Evolutionary conservation across 2,329 filamentous ascomycete genomes (phyloP), one percentile per base, ranked within the genome.

Genomic region (Didymellaceae sp.): DNA sequence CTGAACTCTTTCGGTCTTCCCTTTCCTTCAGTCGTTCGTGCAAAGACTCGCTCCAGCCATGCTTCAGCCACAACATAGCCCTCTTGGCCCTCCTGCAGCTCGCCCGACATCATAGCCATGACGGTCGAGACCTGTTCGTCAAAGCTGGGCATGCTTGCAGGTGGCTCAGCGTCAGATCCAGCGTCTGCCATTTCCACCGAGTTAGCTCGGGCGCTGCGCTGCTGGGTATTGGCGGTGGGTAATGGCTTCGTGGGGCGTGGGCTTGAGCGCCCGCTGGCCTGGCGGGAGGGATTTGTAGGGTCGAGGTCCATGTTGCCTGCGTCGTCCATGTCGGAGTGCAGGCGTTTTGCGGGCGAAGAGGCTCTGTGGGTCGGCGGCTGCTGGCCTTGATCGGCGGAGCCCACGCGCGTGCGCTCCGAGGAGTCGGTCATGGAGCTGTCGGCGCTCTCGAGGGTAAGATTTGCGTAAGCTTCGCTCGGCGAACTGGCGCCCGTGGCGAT

Each of bases 101-200:
- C 79, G 62, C 67, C 71, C 60, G 81, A 75, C 20, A 83, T 71
- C 20, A 92, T 74, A 24, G 80, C 79, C 62, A 84, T 82, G 41
- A 97, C 90, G 28, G 84, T 84, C 49, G 82, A 82, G 51, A 96
- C 86, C 72, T 97, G 93, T 38, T 85, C 81, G 59, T 90, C 86
- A 55, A 74, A 57, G 52, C 52, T 66, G 13, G 70, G 70, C 7
- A 70, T 44, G 24, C 66, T 58, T 18, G 52, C 32, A 14, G 21
- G 25, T 10, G 42, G 20, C 18, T 25, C 42, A 37, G 24, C 10
- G 21, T 72, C 61, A 34, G 63, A 61, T 61, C 63, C 58, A 20
- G 65, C 67, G 45, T 70, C 72, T 21, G 74, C 66, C 73, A 78
- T 78, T 32, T 78, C 78, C 42, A 77, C 76, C 6, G 75, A 77